Percentiles rank a stretch among this genome's conserved stretches.
Evolutionary conservation across 768 basidiomycete species (phyloP).

Genomic region (Lactarius sanguifluus): DNA sequence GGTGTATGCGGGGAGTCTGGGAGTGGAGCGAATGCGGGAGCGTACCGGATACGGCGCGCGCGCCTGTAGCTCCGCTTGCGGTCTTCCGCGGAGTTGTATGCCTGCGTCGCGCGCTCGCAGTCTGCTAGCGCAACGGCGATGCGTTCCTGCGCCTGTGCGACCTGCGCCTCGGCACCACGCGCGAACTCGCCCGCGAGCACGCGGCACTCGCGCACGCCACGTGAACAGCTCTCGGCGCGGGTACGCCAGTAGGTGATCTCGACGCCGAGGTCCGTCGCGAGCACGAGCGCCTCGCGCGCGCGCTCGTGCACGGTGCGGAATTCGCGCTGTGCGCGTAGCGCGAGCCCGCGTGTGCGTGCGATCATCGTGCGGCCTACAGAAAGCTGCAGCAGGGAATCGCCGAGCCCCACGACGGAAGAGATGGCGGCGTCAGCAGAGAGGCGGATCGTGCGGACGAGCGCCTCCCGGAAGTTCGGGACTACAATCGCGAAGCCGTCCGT

Average conservation of each 20-base stretch:
- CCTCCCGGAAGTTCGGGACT: background rate
- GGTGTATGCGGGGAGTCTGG: background rate
- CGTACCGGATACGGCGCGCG: background rate
- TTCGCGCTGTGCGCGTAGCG: constrained; percentile 1
- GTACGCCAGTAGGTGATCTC: constrained; percentile 7
- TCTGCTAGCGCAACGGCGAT: background rate
- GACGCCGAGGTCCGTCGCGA: constrained; percentile 1
- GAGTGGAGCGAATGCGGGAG: too few species aligned
- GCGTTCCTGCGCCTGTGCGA: background rate
- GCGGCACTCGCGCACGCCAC: background rate
- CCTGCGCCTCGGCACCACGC: background rate
- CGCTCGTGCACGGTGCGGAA: constrained; percentile 1
- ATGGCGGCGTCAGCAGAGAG: background rate
- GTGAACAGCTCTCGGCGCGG: background rate
- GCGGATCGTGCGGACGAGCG: constrained; percentile 4
- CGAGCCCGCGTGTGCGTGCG: background rate
- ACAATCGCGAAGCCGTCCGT: background rate
- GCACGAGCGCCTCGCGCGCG: background rate
- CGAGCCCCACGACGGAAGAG: background rate
- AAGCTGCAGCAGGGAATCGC: background rate
- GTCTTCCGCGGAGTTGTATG: background rate
- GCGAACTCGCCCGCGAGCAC: background rate
- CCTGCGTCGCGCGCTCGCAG: background rate
- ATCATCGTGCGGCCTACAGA: background rate
- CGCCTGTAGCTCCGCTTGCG: background rate